Percentiles rank a stretch among this genome's conserved stretches.
phyloP scores from a whole-genome alignment of 345 rosid genomes.

The Brassica rapa region DNA sequence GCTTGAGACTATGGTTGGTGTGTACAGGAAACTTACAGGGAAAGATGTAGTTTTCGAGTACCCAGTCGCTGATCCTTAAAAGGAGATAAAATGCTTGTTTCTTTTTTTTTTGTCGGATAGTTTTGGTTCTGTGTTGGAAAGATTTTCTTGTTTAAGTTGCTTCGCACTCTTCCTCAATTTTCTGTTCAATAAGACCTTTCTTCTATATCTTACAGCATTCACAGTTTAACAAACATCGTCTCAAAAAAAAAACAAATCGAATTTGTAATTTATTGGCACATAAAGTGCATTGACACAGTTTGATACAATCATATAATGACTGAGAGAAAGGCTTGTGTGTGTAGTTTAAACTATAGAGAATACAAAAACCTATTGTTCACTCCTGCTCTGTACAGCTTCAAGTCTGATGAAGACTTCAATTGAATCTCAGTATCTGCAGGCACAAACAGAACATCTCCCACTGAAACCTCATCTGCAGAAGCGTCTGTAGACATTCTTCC shows the following conservation, averaged over 20 bases:
- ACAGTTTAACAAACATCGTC: not conserved
- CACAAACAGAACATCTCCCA: constrained; percentile 83
- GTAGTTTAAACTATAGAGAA: constrained; percentile 26
- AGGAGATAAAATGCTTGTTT: constrained; percentile 30
- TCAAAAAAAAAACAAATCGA: not conserved
- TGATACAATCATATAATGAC: not conserved
- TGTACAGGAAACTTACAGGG: constrained; percentile 85
- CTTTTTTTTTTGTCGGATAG: constrained; percentile 25
- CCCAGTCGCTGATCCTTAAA: constrained; percentile 60
- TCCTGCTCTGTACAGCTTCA: constrained; percentile 88
- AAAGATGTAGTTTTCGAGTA: constrained; percentile 88
- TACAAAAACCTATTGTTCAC: constrained; percentile 69
- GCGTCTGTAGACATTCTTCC: constrained; percentile 57
- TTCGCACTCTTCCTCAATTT: not conserved
- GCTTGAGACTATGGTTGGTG: constrained; percentile 70
- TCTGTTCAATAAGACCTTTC: not conserved
- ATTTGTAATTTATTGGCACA: not conserved
- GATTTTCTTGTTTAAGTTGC: not conserved
- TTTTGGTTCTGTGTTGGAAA: constrained; percentile 17
- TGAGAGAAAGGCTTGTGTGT: not conserved
- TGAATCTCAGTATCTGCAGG: constrained; percentile 65
- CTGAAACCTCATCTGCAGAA: constrained; percentile 42
- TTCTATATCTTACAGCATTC: not conserved
- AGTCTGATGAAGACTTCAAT: constrained; percentile 47
- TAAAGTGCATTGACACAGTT: not conserved